Evolutionary conservation across 768 basidiomycete species (phyloP), one percentile per base, ranked within the genome.

Genomic region (Mycena albidolilacea): DNA sequence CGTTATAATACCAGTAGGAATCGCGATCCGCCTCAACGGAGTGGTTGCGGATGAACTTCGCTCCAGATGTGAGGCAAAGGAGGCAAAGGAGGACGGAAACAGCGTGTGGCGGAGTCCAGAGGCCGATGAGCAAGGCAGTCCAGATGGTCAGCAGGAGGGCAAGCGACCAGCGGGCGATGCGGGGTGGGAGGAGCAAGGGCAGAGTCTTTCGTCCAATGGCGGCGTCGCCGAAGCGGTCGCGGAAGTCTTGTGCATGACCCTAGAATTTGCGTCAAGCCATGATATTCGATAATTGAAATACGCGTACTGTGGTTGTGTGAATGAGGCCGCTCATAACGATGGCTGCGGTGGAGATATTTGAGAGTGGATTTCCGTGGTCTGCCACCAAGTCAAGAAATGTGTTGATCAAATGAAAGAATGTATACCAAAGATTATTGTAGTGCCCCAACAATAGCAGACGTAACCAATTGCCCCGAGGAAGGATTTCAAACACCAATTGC

Each of bases 291-390:
- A 14, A 30, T 9, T 19, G 17, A 39, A 64, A 21, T 17, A 54
- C 8, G 30, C 80, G 76, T 10, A 84, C 79, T 0, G 84, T 86
- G 17, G 83, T 85, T 9, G 79, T 63, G 41, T 83, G 82, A 39
- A 85, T 76, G 30, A 76, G 75, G 61, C 79, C 75, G 43, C 80
- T 85, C 59, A 78, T 71, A 6, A 72, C 64, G 30, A 84, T 75
- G 11, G 84, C 82, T 2, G 50, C 61, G 23, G 64, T 44, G 46
- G 78, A 76, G 2, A 69, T 71, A 11, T 23, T 44, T 15, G 61
- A 74, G 14, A 78, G 68, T 12, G 72, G 37, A 5, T 67, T 64
- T 35, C 72, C 70, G 50, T 74, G 74, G 54, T 74, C 78, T 78
- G 44, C 5, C 48, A 2, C 5, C 1, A 35, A 59, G n/a, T n/a